Evolutionary conservation across 1,139 yeast species (phyloP).

Genomic region (Kodamaea anthophila): DNA sequence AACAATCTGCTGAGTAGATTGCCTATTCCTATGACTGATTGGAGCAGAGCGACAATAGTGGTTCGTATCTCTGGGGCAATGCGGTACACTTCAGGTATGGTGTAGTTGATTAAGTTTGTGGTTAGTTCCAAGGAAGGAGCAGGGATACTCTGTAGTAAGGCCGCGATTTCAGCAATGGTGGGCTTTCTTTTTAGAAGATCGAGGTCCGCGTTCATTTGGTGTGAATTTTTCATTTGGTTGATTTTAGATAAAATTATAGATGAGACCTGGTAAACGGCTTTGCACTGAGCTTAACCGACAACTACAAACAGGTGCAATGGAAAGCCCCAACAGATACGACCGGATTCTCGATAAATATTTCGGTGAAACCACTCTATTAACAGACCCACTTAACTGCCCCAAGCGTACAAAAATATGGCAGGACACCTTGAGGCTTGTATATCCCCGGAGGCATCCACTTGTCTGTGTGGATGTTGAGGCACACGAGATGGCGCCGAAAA

Average conservation of each 20-base stretch:
- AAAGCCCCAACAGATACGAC: conserved; percentile 6
- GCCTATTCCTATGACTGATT: conserved; percentile 25
- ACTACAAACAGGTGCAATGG: too few species aligned
- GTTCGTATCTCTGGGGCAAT: conserved; percentile 13
- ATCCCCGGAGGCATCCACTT: conserved; percentile 15
- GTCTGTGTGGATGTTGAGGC: conserved; percentile 22
- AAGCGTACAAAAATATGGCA: conserved; percentile 5
- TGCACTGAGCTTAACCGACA: too few species aligned
- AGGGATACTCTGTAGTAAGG: conserved; percentile 7
- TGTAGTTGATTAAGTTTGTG: conserved; percentile 23
- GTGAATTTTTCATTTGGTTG: neutral
- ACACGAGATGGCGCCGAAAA: conserved; percentile 13
- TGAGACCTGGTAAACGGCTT: neutral
- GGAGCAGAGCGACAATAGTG: conserved; percentile 14
- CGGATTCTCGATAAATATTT: conserved; percentile 10
- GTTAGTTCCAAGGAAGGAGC: conserved; percentile 11
- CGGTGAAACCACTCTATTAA: conserved; percentile 1
- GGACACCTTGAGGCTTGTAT: conserved; percentile 14
- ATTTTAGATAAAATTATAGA: neutral
- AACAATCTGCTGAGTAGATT: conserved; percentile 20
- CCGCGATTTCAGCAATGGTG: conserved; percentile 11
- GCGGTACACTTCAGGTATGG: conserved; percentile 24
- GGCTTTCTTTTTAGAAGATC: conserved; percentile 19
- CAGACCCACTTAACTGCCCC: conserved; percentile 3
- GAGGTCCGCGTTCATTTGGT: conserved; percentile 2